These are phyloP conservation scores for Fomitopsis betulina DNA, from an alignment of 1,284 basidiomycete genomes.

Conservation along the genomic window DNA sequence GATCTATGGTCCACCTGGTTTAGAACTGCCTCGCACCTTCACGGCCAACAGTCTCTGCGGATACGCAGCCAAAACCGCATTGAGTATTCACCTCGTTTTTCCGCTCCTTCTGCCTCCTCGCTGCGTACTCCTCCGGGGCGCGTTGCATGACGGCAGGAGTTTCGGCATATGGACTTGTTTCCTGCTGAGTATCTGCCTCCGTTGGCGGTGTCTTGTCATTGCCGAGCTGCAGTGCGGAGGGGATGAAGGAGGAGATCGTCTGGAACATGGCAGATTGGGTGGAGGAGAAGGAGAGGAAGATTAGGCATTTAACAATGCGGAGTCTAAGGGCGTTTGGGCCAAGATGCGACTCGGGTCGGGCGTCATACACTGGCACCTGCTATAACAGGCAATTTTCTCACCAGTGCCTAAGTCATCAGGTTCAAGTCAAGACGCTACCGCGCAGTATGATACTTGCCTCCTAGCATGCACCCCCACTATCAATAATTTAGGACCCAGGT, in stretches of 20 bases:
- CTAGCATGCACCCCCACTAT: too few species aligned
- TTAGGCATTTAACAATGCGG: neutral
- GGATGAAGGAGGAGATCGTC: conserved; percentile 55
- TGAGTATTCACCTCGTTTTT: conserved; percentile 48
- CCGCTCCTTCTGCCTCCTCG: conserved; percentile 44
- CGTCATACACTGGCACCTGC: neutral
- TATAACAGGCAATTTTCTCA: neutral
- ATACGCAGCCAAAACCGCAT: neutral
- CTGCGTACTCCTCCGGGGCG: conserved; percentile 24
- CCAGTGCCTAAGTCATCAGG: neutral
- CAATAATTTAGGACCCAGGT: too few species aligned
- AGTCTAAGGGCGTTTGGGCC: neutral
- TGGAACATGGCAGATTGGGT: conserved; percentile 46
- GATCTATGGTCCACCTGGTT: neutral
- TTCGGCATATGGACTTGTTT: conserved; percentile 10
- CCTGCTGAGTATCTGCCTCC: conserved; percentile 11
- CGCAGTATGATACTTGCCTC: too few species aligned
- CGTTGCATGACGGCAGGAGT: conserved; percentile 16
- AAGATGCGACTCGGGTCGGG: neutral
- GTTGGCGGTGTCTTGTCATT: conserved; percentile 22
- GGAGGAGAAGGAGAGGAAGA: neutral
- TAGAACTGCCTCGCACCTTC: neutral
- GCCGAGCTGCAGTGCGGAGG: conserved; percentile 43
- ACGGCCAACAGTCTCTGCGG: too few species aligned
- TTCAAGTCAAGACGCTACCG: too few species aligned